These are phyloP conservation scores for Nicotiana benthamiana DNA, from an alignment of 257 asterid species.

Conservation along the genomic window DNA sequence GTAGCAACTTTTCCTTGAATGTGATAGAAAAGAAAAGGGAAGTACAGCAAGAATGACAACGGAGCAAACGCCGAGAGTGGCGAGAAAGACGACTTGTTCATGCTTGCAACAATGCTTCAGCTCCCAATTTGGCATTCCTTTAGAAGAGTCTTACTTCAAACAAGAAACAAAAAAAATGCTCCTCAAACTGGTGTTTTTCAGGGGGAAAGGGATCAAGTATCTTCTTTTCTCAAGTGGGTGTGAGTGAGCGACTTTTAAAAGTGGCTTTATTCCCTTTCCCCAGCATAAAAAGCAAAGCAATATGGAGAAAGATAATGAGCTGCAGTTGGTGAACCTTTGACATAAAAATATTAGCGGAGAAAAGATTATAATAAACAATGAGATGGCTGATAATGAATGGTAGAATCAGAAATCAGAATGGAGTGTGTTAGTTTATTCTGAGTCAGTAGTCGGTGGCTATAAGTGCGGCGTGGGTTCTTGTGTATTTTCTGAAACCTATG, in stretches of 20 bases:
- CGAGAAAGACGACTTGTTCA: constrained; percentile 39
- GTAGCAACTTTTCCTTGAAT: neutral
- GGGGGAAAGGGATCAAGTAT: neutral
- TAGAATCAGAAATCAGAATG: neutral
- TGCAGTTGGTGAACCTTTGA: neutral
- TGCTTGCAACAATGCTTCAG: constrained; percentile 42
- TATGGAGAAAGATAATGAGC: neutral
- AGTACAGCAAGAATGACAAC: constrained; percentile 41
- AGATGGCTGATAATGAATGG: neutral
- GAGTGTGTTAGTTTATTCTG: neutral
- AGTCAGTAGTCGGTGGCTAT: neutral
- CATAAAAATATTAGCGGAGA: neutral
- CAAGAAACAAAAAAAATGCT: too few relatives aligned
- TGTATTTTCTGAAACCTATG: neutral
- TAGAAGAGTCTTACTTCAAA: too few relatives aligned
- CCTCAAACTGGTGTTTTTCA: neutral
- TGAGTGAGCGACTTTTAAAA: neutral
- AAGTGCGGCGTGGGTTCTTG: neutral
- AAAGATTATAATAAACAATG: neutral
- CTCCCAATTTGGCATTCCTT: constrained; percentile 39
- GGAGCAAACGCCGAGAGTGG: constrained; percentile 31
- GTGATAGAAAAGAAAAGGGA: neutral
- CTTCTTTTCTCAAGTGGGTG: neutral
- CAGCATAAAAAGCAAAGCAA: neutral
- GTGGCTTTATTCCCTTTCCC: neutral